These are phyloP conservation scores for Colletotrichum lini DNA, from an alignment of 2,329 filamentous ascomycete genomes.

Conservation along the genomic window DNA sequence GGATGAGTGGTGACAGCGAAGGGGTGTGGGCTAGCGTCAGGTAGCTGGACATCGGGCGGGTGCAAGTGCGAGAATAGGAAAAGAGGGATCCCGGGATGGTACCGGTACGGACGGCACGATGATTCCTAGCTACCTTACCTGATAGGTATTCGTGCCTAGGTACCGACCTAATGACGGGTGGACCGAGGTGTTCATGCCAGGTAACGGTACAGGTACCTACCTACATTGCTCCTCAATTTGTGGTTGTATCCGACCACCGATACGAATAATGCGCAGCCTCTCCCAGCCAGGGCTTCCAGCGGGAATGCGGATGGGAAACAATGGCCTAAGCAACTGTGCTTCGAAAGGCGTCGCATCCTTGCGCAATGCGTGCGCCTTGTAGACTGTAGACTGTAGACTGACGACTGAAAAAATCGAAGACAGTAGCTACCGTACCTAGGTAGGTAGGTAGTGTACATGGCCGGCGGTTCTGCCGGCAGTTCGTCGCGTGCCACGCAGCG, in stretches of 20 bases:
- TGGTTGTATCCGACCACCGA: neutral
- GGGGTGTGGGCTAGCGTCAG: conserved; percentile 23
- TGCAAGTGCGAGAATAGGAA: conserved; percentile 21
- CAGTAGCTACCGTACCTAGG: too few species aligned
- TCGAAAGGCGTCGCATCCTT: neutral
- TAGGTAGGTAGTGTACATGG: too few species aligned
- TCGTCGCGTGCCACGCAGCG: conserved; percentile 25
- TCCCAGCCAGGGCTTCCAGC: neutral
- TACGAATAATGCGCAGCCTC: neutral
- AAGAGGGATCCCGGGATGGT: conserved; percentile 16
- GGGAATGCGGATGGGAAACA: conserved; percentile 19
- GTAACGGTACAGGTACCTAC: neutral
- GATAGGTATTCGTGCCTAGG: too few species aligned
- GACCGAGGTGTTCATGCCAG: neutral
- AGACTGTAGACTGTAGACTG: too few species aligned
- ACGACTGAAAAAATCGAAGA: too few species aligned
- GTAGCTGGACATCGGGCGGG: conserved; percentile 30
- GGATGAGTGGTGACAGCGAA: conserved; percentile 38
- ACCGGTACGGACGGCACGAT: conserved; percentile 18
- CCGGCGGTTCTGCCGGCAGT: conserved; percentile 6
- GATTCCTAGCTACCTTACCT: too few species aligned
- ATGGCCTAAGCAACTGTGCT: neutral
- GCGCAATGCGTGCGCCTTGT: neutral
- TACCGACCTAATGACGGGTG: too few species aligned
- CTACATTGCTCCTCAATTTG: neutral